Percentiles rank a stretch among this genome's conserved stretches.
These are phyloP conservation scores for Colletotrichum camelliae DNA, from an alignment of 2,329 filamentous ascomycete species.

Conservation along the genomic window DNA sequence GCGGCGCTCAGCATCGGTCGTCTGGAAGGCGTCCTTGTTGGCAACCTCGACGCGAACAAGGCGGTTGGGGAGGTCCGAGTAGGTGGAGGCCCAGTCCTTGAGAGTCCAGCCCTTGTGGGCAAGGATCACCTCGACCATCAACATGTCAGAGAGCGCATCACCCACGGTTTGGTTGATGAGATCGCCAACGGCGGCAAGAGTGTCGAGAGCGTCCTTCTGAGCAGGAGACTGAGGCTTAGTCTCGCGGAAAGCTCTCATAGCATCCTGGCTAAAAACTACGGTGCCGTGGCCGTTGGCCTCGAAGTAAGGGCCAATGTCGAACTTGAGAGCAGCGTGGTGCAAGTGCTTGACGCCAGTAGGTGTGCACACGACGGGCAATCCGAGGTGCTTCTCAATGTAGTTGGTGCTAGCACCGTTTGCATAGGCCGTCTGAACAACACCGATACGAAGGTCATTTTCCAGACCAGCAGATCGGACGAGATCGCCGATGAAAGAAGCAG, in stretches of 20 bases:
- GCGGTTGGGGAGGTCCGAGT: conserved; percentile 92
- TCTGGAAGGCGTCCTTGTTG: conserved; percentile 88
- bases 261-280: conserved; percentile 88
- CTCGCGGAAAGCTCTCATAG: conserved; percentile 77
- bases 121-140: conserved; percentile 94
- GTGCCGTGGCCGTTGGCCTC: conserved; percentile 99
- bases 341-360: conserved; percentile 97
- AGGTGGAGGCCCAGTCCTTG: conserved; percentile 90
- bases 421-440: conserved; percentile 96
- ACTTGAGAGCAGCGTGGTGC: conserved; percentile 94
- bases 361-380: conserved; percentile 90
- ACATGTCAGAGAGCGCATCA: conserved; percentile 93
- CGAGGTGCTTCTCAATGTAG: conserved; percentile 87
- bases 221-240: conserved; percentile 88
- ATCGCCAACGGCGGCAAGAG: conserved; percentile 81
- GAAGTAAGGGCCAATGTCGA: conserved; percentile 97
- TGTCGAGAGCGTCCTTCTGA: conserved; percentile 88
- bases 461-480: conserved; percentile 82
- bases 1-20: conserved; percentile 89
- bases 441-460: conserved; percentile 81
- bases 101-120: conserved; percentile 93
- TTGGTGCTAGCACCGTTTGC: conserved; percentile 94
- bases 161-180: conserved; percentile 98
- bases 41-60: conserved; percentile 91
- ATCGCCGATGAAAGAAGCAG: conserved; percentile 91